Evolutionary conservation across 345 rosid species (phyloP), one percentile per base, ranked within the genome.

Genomic region (Laguncularia racemosa): DNA sequence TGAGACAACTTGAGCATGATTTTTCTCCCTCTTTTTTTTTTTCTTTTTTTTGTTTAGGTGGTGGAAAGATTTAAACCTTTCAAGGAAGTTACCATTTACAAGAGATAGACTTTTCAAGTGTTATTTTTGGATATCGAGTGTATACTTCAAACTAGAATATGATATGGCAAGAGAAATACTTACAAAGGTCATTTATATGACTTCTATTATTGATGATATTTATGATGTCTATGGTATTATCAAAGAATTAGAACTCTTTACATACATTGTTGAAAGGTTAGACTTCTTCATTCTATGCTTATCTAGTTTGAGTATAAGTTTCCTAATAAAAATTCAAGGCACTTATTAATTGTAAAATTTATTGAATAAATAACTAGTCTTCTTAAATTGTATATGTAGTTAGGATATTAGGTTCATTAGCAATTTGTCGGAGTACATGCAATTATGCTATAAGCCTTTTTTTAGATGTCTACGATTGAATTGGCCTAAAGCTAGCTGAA

Each of bases 401-500:
- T 71, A 76, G 79, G 79, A 75, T 38, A 23, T 71, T 6, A 53
- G 21, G 14, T 67, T 53, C 1, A 23, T 59, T 8, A 20, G 21
- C 17, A 47, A 66, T 51, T 66, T 72, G 16, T 75, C 77, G 13
- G 66, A 55, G 20, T 74, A 63, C 46, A 75, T 79, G 84, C 63
- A 75, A 48, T 4, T 70, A 0, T 55, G 44, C 14, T 82, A 56
- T 56, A 17, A 53, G 20, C 69, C 72, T 13, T 57, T 78, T 0
- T 53, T 66, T n/a, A 10, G 69, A 71, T 57, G 28, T 71, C 17
- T 66, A 67, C 1, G 44, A 53, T 3, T 78, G 72, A 60, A 67
- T 67, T 21, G 70, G 60, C 3, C 56, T 66, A 0, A 48, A 56
- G 15, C 9, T 76, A 50, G 52, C 47, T 2, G 16, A 26, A 18